phyloP scores from a whole-genome alignment of 352 stramenopile genomes.

The Pythium coloratum region DNA sequence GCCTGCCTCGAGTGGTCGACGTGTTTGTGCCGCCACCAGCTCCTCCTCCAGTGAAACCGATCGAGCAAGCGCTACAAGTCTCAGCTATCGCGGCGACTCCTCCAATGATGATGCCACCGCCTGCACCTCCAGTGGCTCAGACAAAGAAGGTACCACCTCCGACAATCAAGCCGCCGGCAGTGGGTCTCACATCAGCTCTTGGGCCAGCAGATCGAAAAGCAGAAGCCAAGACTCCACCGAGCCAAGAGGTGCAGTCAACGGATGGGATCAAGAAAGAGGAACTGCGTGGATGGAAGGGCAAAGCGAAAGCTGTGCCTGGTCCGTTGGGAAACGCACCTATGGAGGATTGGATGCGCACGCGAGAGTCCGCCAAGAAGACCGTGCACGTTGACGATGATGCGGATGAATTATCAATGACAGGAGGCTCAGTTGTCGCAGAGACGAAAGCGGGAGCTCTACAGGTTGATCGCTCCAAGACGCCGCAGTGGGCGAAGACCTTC shows the following conservation, averaged over 20 bases:
- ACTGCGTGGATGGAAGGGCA: conserved; percentile 46
- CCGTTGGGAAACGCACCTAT: conserved; percentile 57
- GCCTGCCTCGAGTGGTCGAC: conserved; percentile 44
- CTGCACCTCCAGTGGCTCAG: conserved; percentile 26
- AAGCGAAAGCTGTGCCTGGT: conserved; percentile 40
- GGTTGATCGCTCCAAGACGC: conserved; percentile 61
- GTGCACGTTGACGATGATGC: conserved; percentile 31
- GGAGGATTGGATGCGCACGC: conserved; percentile 76
- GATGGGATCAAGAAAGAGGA: conserved; percentile 5
- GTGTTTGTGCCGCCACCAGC: conserved; percentile 25
- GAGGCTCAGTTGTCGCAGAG: background rate
- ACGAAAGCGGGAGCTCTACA: conserved; percentile 13
- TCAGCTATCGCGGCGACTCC: background rate
- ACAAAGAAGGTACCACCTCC: conserved; percentile 4
- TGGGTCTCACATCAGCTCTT: background rate
- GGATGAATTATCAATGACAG: background rate
- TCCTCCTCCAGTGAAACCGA: conserved; percentile 23
- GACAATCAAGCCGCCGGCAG: background rate
- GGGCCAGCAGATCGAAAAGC: background rate
- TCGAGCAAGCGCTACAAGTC: background rate
- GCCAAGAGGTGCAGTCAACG: background rate
- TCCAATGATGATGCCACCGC: conserved; percentile 26
- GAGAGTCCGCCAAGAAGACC: conserved; percentile 50
- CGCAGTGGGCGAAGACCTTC: conserved; percentile 54
- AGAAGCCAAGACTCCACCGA: conserved; percentile 6